A percentile compares a stretch with the other conserved stretches of the same genome.
phyloP scores from a whole-genome alignment of 345 rosid species.

The Dipteronia sinensis region DNA sequence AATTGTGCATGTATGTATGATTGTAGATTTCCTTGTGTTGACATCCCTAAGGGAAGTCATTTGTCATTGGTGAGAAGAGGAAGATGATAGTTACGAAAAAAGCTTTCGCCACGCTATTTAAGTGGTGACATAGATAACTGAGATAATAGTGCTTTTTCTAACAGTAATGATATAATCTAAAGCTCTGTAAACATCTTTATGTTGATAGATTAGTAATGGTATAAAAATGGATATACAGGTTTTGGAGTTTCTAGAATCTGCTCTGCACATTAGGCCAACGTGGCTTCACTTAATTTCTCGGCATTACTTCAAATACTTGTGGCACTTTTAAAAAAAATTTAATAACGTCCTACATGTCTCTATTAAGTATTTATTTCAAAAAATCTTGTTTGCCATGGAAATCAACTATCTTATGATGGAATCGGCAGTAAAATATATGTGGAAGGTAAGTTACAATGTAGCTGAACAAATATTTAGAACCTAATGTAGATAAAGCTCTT shows the following conservation, averaged over 20 bases:
- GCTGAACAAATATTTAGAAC: not conserved
- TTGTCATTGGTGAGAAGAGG: too few species aligned
- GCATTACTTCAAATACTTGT: not conserved
- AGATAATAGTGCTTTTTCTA: not conserved
- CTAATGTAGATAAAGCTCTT: not conserved
- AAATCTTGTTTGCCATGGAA: not conserved
- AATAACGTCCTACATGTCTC: too few species aligned
- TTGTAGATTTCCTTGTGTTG: not conserved
- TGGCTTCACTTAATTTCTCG: not conserved
- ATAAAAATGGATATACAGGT: not conserved
- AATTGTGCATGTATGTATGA: not conserved
- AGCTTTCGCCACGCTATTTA: too few species aligned
- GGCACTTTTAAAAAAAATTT: too few species aligned
- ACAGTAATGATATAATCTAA: not conserved
- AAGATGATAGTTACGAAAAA: too few species aligned
- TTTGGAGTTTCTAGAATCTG: not conserved
- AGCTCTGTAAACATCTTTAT: not conserved
- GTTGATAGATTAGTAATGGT: not conserved
- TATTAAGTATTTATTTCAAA: not conserved
- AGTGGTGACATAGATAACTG: not conserved
- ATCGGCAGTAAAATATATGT: not conserved
- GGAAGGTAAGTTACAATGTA: not conserved
- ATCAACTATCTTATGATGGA: not conserved
- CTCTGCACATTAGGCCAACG: not conserved
- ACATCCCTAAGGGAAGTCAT: not conserved